phyloP scores from a whole-genome alignment of 106 monocot genomes.

The Dendrobium nobile region DNA sequence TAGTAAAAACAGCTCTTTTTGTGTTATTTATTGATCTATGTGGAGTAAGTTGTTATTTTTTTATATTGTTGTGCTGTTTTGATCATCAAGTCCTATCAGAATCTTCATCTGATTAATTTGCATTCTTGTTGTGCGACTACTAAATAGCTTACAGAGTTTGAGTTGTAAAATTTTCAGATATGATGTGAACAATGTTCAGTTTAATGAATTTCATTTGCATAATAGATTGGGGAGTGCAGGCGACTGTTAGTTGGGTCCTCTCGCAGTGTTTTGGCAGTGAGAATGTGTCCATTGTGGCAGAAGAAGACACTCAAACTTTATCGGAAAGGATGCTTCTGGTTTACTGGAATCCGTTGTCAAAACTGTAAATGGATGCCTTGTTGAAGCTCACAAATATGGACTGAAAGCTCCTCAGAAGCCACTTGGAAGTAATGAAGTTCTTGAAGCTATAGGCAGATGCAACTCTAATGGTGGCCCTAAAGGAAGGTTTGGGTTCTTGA shows the following conservation, averaged over 20 bases:
- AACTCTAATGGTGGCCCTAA: slow-evolving; percentile 70
- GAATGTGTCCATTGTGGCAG: slow-evolving; percentile 69
- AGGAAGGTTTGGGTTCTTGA: slow-evolving; percentile 91
- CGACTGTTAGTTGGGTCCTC: slow-evolving; percentile 79
- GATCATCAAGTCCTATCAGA: no score
- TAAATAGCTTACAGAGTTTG: background rate
- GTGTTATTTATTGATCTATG: no score
- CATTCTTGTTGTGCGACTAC: background rate
- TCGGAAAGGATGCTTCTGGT: slow-evolving; percentile 28
- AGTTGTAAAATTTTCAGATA: background rate
- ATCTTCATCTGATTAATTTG: background rate
- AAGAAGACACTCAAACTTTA: slow-evolving; percentile 68
- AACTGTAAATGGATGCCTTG: slow-evolving; percentile 55
- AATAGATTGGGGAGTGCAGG: slow-evolving; percentile 92
- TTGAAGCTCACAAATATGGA: slow-evolving; percentile 65
- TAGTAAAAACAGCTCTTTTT: no score
- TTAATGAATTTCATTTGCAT: background rate
- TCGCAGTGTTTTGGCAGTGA: slow-evolving; percentile 55
- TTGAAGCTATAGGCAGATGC: slow-evolving; percentile 72
- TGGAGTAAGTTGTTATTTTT: no score
- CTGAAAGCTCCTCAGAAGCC: slow-evolving; percentile 35
- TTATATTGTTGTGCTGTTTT: no score
- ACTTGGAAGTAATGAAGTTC: slow-evolving; percentile 37
- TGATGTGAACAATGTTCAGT: background rate
- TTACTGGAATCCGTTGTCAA: slow-evolving; percentile 66